Conservation (phyloP, 2,329 filamentous ascomycete genomes). For the Tolypocladium nubicola region DNA sequence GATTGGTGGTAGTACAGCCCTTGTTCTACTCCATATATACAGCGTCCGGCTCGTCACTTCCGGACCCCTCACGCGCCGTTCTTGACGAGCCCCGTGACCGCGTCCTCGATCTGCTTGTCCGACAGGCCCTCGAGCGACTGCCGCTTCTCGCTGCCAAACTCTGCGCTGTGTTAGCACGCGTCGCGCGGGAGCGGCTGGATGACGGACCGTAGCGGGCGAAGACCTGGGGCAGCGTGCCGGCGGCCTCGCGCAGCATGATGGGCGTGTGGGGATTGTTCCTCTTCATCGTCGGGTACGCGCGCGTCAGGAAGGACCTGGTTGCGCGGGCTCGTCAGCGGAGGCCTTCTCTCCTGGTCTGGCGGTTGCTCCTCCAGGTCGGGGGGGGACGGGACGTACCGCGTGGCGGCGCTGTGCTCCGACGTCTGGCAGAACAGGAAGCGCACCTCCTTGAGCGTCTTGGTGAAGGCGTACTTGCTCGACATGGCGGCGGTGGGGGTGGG, state of each 20-base stretch:
- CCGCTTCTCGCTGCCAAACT: constrained; percentile 46
- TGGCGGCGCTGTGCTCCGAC: constrained; percentile 77
- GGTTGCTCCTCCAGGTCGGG: too few species aligned
- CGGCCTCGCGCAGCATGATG: constrained; percentile 89
- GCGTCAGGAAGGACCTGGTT: constrained; percentile 72
- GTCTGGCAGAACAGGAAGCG: constrained; percentile 97
- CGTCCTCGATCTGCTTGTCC: constrained; percentile 52
- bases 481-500: constrained; percentile 40
- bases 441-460: constrained; percentile 81
- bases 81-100: constrained; percentile 45
- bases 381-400: constrained; percentile 50
- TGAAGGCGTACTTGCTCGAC: constrained; percentile 90
- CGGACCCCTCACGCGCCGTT: not conserved
- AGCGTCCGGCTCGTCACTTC: not conserved
- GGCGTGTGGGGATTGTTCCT: constrained; percentile 93
- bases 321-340: not conserved
- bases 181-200: not conserved
- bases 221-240: constrained; percentile 72
- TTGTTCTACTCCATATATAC: not conserved
- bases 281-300: constrained; percentile 97
- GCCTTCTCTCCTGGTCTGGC: too few species aligned
- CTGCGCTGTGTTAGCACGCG: constrained; percentile 21
- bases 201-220: constrained; percentile 80
- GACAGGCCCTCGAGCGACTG: constrained; percentile 47
- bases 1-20: not conserved